Conservation (phyloP, 1,139 yeast genomes). For the Meyerozyma athensensis region DNA sequence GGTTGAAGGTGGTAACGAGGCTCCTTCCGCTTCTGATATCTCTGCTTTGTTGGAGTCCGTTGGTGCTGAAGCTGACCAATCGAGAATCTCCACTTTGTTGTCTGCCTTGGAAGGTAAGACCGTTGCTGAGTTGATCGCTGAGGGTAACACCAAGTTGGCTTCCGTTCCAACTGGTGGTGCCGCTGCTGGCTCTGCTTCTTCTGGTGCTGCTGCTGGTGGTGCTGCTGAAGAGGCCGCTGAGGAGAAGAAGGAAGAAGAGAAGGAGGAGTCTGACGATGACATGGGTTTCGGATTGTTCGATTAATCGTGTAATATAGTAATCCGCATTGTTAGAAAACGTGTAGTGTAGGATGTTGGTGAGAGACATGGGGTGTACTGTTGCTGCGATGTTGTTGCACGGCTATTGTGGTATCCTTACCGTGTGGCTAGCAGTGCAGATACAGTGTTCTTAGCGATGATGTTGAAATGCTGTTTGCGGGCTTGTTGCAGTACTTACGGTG, state of each 20-base stretch:
- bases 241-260: slow-evolving; percentile 35
- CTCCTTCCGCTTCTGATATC: slow-evolving; percentile 74
- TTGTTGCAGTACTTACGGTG: no score
- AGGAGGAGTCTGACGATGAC: slow-evolving; percentile 58
- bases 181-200: slow-evolving; percentile 56
- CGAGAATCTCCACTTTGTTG: slow-evolving; percentile 63
- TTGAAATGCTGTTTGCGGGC: no score
- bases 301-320: slow-evolving; percentile 29
- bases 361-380: not conserved
- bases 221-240: slow-evolving; percentile 38
- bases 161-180: slow-evolving; percentile 84
- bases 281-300: slow-evolving; percentile 92
- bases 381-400: not conserved
- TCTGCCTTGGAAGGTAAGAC: slow-evolving; percentile 74
- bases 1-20: slow-evolving; percentile 78
- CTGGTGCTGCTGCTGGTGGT: slow-evolving; percentile 32
- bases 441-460: no score
- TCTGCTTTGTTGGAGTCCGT: slow-evolving; percentile 68
- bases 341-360: not conserved
- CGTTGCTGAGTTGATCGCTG: slow-evolving; percentile 69
- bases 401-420: not conserved
- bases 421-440: not conserved
- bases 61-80: slow-evolving; percentile 74
- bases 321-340: slow-evolving; percentile 1
- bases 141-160: slow-evolving; percentile 78